These are phyloP conservation scores for Francoa sonchifolia DNA, from an alignment of 441 rosid genomes.

Conservation along the genomic window DNA sequence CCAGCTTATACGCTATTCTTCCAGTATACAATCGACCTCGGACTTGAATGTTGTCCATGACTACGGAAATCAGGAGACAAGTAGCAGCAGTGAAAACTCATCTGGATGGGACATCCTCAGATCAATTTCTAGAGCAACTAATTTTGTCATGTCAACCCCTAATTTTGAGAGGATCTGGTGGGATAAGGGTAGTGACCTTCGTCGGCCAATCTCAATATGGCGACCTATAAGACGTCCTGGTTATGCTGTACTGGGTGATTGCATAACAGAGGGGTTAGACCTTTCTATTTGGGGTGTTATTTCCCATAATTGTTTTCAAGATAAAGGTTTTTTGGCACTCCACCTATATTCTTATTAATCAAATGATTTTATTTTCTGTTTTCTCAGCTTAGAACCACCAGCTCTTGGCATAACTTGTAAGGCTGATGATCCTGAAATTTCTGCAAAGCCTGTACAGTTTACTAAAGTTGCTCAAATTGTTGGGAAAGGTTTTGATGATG, in stretches of 20 bases:
- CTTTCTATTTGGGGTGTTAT: conserved; percentile 7
- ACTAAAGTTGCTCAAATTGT: conserved; percentile 75
- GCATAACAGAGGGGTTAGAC: conserved; percentile 88
- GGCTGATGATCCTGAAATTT: conserved; percentile 61
- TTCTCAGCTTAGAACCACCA: conserved; percentile 85
- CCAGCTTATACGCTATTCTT: conserved; percentile 44
- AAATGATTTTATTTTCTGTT: background rate
- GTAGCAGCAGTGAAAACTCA: conserved; percentile 36
- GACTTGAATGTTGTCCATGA: conserved; percentile 24
- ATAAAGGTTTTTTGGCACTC: conserved; percentile 5
- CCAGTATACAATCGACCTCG: conserved; percentile 27
- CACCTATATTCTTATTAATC: conserved; percentile 6
- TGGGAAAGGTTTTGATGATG: conserved; percentile 87
- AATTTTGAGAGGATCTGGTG: conserved; percentile 98
- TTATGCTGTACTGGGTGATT: conserved; percentile 79
- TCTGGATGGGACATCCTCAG: conserved; percentile 85
- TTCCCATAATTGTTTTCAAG: conserved; percentile 3
- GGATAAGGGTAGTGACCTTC: conserved; percentile 90
- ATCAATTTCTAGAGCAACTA: conserved; percentile 64
- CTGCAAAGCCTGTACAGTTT: conserved; percentile 90
- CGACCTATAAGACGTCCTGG: conserved; percentile 76
- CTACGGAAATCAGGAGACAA: conserved; percentile 27
- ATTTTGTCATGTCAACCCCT: conserved; percentile 61
- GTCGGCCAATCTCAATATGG: conserved; percentile 92
- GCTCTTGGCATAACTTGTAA: conserved; percentile 71